These are phyloP conservation scores for Aspergillus fumigatiaffinis DNA, from an alignment of 2,329 filamentous ascomycete species.

Conservation along the genomic window DNA sequence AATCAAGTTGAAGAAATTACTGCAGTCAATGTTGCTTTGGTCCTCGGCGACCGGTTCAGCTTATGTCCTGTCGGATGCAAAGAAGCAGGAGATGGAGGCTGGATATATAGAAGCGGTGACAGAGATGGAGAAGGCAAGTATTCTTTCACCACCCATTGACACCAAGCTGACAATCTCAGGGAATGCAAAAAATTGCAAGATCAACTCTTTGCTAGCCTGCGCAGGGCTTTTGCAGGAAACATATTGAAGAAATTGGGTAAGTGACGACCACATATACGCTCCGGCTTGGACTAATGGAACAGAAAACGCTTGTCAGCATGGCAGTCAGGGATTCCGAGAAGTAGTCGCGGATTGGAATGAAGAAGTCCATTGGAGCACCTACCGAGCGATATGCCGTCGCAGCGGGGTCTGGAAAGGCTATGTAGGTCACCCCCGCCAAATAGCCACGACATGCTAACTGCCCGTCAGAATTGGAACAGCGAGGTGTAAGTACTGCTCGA, in stretches of 20 bases:
- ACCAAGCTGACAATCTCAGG: background rate
- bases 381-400: conserved; percentile 54
- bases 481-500: conserved; percentile 6
- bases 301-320: conserved; percentile 3
- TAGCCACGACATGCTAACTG: conserved; percentile 24
- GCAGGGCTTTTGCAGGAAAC: background rate
- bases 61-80: background rate
- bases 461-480: conserved; percentile 31
- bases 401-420: conserved; percentile 39
- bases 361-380: conserved; percentile 51
- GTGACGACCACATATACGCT: background rate
- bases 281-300: background rate
- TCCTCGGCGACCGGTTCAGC: conserved; percentile 21
- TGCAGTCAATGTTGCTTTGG: conserved; percentile 54
- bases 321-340: conserved; percentile 22
- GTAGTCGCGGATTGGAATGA: conserved; percentile 44
- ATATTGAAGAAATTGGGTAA: conserved; percentile 4
- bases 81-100: conserved; percentile 3
- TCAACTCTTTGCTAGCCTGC: background rate
- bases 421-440: background rate
- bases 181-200: background rate
- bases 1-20: conserved; percentile 47
- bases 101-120: background rate
- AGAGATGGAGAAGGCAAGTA: background rate
- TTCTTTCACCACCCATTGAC: background rate